Conservation (phyloP, 306 rosid genomes). For the Geum urbanum region DNA sequence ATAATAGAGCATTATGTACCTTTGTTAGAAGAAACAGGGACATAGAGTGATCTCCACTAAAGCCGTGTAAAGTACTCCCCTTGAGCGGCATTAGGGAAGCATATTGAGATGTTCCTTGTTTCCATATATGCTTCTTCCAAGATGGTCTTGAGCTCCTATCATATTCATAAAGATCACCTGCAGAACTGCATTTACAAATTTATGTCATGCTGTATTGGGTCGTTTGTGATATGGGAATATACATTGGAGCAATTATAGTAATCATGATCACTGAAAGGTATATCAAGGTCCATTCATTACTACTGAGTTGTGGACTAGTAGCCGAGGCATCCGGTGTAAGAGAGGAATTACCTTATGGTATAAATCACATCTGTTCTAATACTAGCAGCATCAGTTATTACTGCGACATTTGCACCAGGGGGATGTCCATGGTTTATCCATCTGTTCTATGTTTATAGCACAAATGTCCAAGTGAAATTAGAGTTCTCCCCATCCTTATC, state of each 20-base stretch:
- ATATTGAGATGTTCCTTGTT: conserved; percentile 42
- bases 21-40: conserved; percentile 86
- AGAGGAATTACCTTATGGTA: conserved; percentile 62
- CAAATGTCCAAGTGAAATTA: conserved; percentile 38
- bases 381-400: conserved; percentile 67
- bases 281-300: background rate
- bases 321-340: background rate
- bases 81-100: conserved; percentile 46
- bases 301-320: background rate
- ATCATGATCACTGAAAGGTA: background rate
- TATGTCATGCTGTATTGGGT: conserved; percentile 16
- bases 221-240: conserved; percentile 22
- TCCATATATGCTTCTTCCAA: conserved; percentile 88
- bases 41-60: conserved; percentile 58
- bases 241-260: background rate
- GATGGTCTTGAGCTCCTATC: conserved; percentile 74
- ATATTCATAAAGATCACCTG: conserved; percentile 82
- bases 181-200: conserved; percentile 52
- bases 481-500: conserved; percentile 33
- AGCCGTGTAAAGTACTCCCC: conserved; percentile 53
- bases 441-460: conserved; percentile 64
- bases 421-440: conserved; percentile 85
- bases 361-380: conserved; percentile 63
- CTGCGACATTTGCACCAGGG: conserved; percentile 87
- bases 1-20: conserved; percentile 37